These are phyloP conservation scores for Candida arabinofermentans DNA, from an alignment of 805 yeast genomes.

Conservation along the genomic window DNA sequence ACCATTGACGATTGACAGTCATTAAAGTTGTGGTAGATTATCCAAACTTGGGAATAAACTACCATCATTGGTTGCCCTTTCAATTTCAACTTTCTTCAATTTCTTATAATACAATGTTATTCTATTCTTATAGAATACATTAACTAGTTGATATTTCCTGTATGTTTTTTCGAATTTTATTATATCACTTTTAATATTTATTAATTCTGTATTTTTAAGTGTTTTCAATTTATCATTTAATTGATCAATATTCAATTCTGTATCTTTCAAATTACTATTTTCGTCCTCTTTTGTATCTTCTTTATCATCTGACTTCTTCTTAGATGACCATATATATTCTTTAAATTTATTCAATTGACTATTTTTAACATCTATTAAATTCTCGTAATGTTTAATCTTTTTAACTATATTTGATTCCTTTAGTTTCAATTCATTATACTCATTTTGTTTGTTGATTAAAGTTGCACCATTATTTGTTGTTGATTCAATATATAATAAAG, in stretches of 20 bases:
- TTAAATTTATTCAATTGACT: constrained; percentile 25
- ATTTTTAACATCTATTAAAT: constrained; percentile 14
- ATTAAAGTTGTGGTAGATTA: constrained; percentile 13
- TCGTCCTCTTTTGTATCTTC: constrained; percentile 8
- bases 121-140: constrained; percentile 39
- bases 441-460: constrained; percentile 17
- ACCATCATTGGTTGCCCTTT: constrained; percentile 33
- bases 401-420: constrained; percentile 25
- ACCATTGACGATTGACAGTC: no score
- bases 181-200: constrained; percentile 4
- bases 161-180: constrained; percentile 28
- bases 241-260: constrained; percentile 6
- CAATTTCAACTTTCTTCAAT: constrained; percentile 27
- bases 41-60: constrained; percentile 38
- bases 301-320: constrained; percentile 8
- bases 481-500: constrained; percentile 33
- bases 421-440: constrained; percentile 18
- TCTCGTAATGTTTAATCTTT: constrained; percentile 35
- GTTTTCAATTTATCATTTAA: constrained; percentile 7
- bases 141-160: constrained; percentile 37
- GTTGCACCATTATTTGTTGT: no score
- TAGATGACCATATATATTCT: constrained; percentile 21
- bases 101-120: constrained; percentile 35
- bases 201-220: constrained; percentile 6
- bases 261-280: constrained; percentile 5